phyloP scores from a whole-genome alignment of 768 basidiomycete species.

The Boletus coccyginus region DNA sequence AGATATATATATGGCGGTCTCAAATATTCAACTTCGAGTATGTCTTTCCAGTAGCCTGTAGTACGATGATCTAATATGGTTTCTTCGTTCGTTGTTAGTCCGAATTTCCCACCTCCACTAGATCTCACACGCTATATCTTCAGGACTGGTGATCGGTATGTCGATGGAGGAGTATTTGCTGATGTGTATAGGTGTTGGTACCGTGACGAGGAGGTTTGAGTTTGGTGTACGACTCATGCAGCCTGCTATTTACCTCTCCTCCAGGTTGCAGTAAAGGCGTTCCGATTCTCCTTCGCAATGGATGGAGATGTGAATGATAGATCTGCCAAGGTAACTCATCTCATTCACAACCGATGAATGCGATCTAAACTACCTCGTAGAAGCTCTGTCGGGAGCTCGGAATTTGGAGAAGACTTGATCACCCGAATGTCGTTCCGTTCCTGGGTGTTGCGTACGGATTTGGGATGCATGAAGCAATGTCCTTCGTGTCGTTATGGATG shows the following conservation, averaged over 20 bases:
- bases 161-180: not conserved
- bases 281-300: constrained; percentile 7
- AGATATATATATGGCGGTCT: too few relatives aligned
- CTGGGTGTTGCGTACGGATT: constrained; percentile 16
- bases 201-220: not conserved
- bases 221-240: not conserved
- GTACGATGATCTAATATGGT: too few relatives aligned
- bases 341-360: not conserved
- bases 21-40: too few relatives aligned
- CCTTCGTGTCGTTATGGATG: constrained; percentile 33
- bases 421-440: constrained; percentile 27
- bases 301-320: not conserved
- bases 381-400: constrained; percentile 27
- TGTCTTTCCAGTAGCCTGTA: too few relatives aligned
- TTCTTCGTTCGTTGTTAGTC: too few relatives aligned
- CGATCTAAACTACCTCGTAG: not conserved
- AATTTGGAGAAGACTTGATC: constrained; percentile 28
- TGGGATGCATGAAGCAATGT: constrained; percentile 18
- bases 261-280: constrained; percentile 26
- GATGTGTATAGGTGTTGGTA: constrained; percentile 4
- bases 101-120: not conserved
- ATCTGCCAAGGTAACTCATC: not conserved
- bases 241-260: not conserved
- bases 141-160: not conserved
- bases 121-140: not conserved